Base-by-base conservation (phyloP, 1,139 yeast genomes). In the Kodamaea fungicola region DNA sequence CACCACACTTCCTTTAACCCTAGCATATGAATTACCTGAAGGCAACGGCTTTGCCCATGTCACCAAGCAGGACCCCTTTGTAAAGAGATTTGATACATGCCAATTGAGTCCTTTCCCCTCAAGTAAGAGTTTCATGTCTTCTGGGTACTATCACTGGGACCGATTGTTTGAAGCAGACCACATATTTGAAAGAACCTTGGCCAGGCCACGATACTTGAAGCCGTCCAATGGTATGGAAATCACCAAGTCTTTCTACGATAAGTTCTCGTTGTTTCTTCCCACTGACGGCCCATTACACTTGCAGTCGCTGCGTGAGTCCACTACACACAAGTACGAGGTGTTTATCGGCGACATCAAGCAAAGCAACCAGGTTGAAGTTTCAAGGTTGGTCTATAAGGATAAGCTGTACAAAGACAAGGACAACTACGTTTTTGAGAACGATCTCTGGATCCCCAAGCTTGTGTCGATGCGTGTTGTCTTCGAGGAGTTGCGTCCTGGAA, bases 101-200 rank as follows among this genome's bases (percentile, higher is more conserved):
- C 62, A 71, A 49, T 34, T 62, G 6, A 55, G 44, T 30, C 70
- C 74, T 7, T 59, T 64, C 42, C 26, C 36, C 13, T 13, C 31
- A 22, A 13, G 29, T 12, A 35, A 10, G 26, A 34, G 37, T n/a
- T 48, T 44, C 29, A 62, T 62, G 43, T 45, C 45, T 44, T 56
- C 72, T 2, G 51, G 58, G 27, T 62, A 66, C 44, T 71, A 71
- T 41, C 46, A 51, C 3, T 64, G 68, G 65, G 54, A 55, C 30
- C 52, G 57, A 25, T 48, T 74, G 2, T 77, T 74, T 44, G 61
- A 59, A 28, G 53, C 74, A 2, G 79, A 77, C 44, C 39, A 51
- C 30, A 43, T 51, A 8, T 75, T 56, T 49, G 35, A 39, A 7
- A 39, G 50, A 2, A 62, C 74, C 1, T 54, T 77, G 10, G 46